A percentile compares a stretch with the other conserved stretches of the same genome.
phyloP scores from a whole-genome alignment of 169 alveolate genomes.

The Plasmodium vinckei region DNA sequence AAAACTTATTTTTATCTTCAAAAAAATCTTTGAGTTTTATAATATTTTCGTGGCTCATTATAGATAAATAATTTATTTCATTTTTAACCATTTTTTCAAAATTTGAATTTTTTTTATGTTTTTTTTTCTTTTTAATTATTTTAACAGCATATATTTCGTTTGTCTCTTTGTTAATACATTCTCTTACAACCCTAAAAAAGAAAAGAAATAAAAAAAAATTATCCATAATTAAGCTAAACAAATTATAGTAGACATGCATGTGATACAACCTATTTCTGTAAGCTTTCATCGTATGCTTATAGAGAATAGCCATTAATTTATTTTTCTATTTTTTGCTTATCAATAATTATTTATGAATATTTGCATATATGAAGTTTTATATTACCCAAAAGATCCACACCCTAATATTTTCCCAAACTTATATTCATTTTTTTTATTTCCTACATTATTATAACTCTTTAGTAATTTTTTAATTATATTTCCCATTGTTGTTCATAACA shows the following conservation, averaged over 20 bases:
- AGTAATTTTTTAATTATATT: slow-evolving; percentile 41
- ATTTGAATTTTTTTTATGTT: slow-evolving; percentile 30
- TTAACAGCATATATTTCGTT: slow-evolving; percentile 64
- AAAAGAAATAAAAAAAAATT: not conserved
- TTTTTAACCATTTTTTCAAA: slow-evolving; percentile 66
- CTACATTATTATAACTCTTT: slow-evolving; percentile 28
- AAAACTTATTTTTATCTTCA: slow-evolving; percentile 79
- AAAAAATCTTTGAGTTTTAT: slow-evolving; percentile 78
- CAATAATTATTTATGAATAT: no score
- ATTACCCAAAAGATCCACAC: slow-evolving; percentile 66
- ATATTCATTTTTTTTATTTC: slow-evolving; percentile 52
- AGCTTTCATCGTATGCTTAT: no score
- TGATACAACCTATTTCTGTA: no score
- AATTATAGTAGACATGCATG: no score
- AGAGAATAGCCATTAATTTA: no score
- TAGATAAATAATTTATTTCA: slow-evolving; percentile 57
- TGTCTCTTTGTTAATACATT: slow-evolving; percentile 51
- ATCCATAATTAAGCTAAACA: not conserved
- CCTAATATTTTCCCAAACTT: slow-evolving; percentile 56
- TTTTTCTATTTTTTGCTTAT: no score
- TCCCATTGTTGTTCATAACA: slow-evolving; percentile 52
- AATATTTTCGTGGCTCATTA: slow-evolving; percentile 80
- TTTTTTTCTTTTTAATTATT: slow-evolving; percentile 50
- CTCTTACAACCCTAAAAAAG: slow-evolving; percentile 42
- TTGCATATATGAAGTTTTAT: not conserved